Percentiles rank a stretch among this genome's conserved stretches.
phyloP scores from a whole-genome alignment of 2,329 filamentous ascomycete species.

The Stemphylium lycopersici region DNA sequence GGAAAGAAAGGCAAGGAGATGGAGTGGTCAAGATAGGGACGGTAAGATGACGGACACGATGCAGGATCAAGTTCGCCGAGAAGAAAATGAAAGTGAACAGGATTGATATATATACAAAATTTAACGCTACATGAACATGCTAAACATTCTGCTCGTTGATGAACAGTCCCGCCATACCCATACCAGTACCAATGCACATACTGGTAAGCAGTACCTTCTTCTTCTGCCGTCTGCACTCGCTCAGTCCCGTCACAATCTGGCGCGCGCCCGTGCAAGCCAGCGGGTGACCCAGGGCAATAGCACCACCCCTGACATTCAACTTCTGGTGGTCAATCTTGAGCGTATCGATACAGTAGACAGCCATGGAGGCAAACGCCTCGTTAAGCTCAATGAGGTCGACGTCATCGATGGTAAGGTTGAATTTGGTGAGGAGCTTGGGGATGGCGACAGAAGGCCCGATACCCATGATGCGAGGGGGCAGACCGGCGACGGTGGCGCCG shows the following conservation, averaged over 20 bases:
- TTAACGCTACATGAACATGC: background rate
- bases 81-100: too few species aligned
- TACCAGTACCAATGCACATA: slow-evolving; percentile 79
- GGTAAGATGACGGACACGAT: too few species aligned
- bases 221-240: slow-evolving; percentile 80
- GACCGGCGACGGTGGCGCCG: slow-evolving; percentile 85
- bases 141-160: slow-evolving; percentile 63
- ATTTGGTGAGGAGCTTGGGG: slow-evolving; percentile 82
- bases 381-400: slow-evolving; percentile 93
- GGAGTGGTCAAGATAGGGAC: too few species aligned
- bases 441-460: slow-evolving; percentile 78
- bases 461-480: slow-evolving; percentile 95
- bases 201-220: slow-evolving; percentile 91
- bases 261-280: slow-evolving; percentile 78
- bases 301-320: slow-evolving; percentile 82
- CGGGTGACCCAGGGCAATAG: slow-evolving; percentile 83
- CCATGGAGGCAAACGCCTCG: slow-evolving; percentile 98
- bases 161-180: slow-evolving; percentile 71
- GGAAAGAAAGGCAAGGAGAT: too few species aligned
- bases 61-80: too few species aligned
- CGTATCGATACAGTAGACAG: slow-evolving; percentile 79
- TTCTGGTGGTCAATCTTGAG: slow-evolving; percentile 74
- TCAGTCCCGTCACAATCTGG: slow-evolving; percentile 88
- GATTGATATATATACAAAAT: too few species aligned
- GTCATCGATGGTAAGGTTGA: slow-evolving; percentile 78